Base-by-base conservation (phyloP, 306 rosid species). In the Luffa acutangula region DNA sequence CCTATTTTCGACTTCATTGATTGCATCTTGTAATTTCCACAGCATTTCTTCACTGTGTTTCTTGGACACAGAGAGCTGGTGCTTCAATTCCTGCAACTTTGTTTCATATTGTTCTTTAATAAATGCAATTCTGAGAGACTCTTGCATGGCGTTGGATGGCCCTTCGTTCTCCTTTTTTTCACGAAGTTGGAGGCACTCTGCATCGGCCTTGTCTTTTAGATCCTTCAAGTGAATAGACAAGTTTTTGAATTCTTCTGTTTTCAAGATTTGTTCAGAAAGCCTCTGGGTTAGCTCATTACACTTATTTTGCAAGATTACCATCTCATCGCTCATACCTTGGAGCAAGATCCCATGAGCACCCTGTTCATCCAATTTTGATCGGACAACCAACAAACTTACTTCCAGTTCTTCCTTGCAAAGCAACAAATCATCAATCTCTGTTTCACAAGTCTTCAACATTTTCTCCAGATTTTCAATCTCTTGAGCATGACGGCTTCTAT, bases 41-140 rank as follows among this genome's bases (percentile, higher is more conserved):
- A 96, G 89, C 93, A 96, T 93, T 89, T 93, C 97, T 75, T 90
- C 99, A 21, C 88, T 81, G 63, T 96, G 99, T 85, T 89, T 93
- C 81, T 93, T 88, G 62, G 98, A 93, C 78, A 90, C 78, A 78
- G 94, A 87, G 79, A 93, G 93, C 79, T 89, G 96, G 41, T 90
- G 97, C 77, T 86, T 93, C 80, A 90, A 84, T 87, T 96, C 99
- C 86, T 93, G 97, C 90, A 96, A 84, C 89, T 87, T 96, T 37
- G 97, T 87, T 87, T 96, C 99, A 76, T 91, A 91, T 77, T 96
- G 99, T 75, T 96, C 99, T 91, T 91, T 93, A 87, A 96, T 89
- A 85, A 96, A 96, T 73, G 92, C 98, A 71, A 96, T 96, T 86
- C 99, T 96, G 84, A 96, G 83, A 18, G 99, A 96, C 81, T 96